A percentile compares a stretch with the other conserved stretches of the same genome.
Evolutionary conservation across 2,329 filamentous ascomycete genomes (phyloP).

Genomic region (Fusarium chlamydosporum): DNA sequence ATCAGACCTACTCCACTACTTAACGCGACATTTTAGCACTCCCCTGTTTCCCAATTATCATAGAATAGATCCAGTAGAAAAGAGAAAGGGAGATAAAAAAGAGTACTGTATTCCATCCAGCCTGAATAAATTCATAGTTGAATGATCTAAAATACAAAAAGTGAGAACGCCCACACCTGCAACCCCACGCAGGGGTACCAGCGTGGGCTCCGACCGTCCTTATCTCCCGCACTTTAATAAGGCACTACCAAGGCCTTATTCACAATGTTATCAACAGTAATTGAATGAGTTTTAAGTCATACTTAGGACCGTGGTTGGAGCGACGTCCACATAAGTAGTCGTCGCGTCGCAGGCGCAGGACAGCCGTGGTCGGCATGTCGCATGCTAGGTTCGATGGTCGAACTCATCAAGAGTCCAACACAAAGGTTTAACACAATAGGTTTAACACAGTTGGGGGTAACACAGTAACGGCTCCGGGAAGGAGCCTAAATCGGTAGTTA

Average conservation of each 20-base stretch:
- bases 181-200: background rate
- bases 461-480: background rate
- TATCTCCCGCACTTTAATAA: slow-evolving; percentile 20
- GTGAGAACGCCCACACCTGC: slow-evolving; percentile 17
- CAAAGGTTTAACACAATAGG: too few relatives aligned
- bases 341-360: too few relatives aligned
- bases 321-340: too few relatives aligned
- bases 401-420: background rate
- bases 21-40: slow-evolving; percentile 43
- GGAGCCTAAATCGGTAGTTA: slow-evolving; percentile 28
- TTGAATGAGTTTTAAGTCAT: background rate
- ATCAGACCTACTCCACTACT: slow-evolving; percentile 9
- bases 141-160: slow-evolving; percentile 7
- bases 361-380: too few relatives aligned
- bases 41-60: slow-evolving; percentile 28
- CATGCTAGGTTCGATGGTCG: background rate
- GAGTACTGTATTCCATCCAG: too few relatives aligned
- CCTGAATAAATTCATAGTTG: background rate
- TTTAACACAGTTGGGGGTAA: too few relatives aligned
- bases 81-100: too few relatives aligned
- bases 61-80: too few relatives aligned
- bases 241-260: slow-evolving; percentile 34
- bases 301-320: background rate
- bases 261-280: too few relatives aligned
- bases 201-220: background rate